A percentile compares a stretch with the other conserved stretches of the same genome.
Conservation (phyloP, 345 rosid genomes). For the Lepidium aucheri region DNA sequence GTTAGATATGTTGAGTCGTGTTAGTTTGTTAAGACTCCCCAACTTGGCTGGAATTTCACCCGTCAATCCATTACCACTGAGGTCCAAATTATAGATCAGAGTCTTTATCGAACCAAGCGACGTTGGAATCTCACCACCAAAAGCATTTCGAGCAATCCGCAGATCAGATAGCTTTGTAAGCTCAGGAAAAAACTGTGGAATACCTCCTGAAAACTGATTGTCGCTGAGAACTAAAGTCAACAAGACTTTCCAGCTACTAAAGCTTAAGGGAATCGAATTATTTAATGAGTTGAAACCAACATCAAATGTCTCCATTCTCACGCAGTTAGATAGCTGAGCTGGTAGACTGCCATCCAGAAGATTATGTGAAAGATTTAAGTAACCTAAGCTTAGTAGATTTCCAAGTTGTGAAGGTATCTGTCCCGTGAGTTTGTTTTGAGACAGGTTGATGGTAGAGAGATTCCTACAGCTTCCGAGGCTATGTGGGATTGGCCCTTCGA, state of each 20-base stretch:
- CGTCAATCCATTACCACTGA: conserved; percentile 48
- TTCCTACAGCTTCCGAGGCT: conserved; percentile 45
- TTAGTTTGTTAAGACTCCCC: conserved; percentile 34
- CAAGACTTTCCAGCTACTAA: conserved; percentile 44
- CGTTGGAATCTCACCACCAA: conserved; percentile 64
- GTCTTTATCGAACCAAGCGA: conserved; percentile 39
- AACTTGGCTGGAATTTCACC: conserved; percentile 52
- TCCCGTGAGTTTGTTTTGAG: conserved; percentile 54
- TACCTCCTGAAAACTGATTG: conserved; percentile 57
- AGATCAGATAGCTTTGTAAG: conserved; percentile 41
- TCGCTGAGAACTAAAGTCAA: conserved; percentile 43
- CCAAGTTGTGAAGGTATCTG: conserved; percentile 51
- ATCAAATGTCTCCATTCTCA: conserved; percentile 38
- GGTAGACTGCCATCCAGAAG: conserved; percentile 55
- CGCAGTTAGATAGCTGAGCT: conserved; percentile 45
- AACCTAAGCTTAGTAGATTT: conserved; percentile 34
- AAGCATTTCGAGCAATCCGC: conserved; percentile 50
- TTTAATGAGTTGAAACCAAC: conserved; percentile 55
- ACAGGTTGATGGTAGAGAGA: conserved; percentile 45
- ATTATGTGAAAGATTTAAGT: conserved; percentile 53
- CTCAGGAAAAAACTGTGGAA: conserved; percentile 50
- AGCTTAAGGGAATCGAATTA: conserved; percentile 44
- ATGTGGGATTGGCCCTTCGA: conserved; percentile 50
- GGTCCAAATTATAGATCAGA: conserved; percentile 49
- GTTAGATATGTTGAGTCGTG: conserved; percentile 48